phyloP scores from a whole-genome alignment of 352 stramenopile species.

The Phytophthora boehmeriae region DNA sequence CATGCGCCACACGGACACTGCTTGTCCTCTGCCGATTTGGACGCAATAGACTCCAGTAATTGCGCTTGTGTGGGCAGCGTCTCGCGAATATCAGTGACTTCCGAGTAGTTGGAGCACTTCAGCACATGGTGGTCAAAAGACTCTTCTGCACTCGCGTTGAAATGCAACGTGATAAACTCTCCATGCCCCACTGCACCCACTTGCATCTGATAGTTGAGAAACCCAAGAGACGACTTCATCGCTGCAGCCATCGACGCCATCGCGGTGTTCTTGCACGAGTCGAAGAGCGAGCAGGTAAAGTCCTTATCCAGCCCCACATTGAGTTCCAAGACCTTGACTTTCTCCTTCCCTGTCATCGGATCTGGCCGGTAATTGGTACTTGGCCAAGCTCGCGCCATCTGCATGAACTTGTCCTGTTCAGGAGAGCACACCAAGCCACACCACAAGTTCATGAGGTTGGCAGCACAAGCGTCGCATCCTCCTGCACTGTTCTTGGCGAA shows the following conservation, averaged over 20 bases:
- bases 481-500: constrained; percentile 74
- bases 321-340: constrained; percentile 82
- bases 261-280: constrained; percentile 87
- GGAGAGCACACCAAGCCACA: constrained; percentile 89
- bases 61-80: constrained; percentile 70
- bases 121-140: constrained; percentile 66
- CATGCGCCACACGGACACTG: constrained; percentile 82
- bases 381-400: constrained; percentile 66
- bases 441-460: constrained; percentile 89
- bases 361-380: constrained; percentile 75
- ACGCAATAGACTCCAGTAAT: constrained; percentile 69
- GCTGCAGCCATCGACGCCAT: constrained; percentile 73
- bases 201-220: constrained; percentile 91
- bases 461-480: constrained; percentile 81
- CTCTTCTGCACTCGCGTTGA: constrained; percentile 48
- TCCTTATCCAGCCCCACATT: constrained; percentile 74
- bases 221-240: constrained; percentile 86
- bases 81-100: constrained; percentile 39
- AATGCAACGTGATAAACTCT: constrained; percentile 85
- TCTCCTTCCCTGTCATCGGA: constrained; percentile 73
- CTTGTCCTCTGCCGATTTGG: constrained; percentile 45
- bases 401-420: constrained; percentile 73
- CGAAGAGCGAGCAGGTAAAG: constrained; percentile 80
- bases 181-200: constrained; percentile 86
- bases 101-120: constrained; percentile 82